phyloP scores from a whole-genome alignment of 2,329 filamentous ascomycete genomes.

The Exophiala aquamarina region DNA sequence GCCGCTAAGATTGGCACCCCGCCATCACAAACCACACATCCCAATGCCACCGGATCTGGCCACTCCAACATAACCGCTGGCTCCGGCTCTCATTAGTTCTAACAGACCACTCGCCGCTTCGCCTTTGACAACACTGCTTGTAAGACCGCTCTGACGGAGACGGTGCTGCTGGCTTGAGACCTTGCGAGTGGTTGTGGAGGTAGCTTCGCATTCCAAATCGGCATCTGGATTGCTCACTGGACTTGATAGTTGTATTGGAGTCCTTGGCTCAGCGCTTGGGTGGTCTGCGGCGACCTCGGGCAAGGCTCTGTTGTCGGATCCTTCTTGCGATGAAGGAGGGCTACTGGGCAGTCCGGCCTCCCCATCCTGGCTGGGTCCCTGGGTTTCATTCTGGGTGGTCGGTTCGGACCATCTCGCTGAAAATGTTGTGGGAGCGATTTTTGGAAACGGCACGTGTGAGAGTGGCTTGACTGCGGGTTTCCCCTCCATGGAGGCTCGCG shows the following conservation, averaged over 20 bases:
- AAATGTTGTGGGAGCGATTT: constrained; percentile 22
- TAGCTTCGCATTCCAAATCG: not conserved
- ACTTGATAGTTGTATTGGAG: constrained; percentile 21
- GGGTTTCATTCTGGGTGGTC: not conserved
- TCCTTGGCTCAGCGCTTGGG: constrained; percentile 8
- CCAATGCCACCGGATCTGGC: constrained; percentile 16
- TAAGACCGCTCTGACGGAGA: constrained; percentile 13
- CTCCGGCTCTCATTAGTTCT: constrained; percentile 22
- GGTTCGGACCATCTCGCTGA: constrained; percentile 19
- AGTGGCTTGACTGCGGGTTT: constrained; percentile 17
- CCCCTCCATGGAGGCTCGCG: constrained; percentile 16
- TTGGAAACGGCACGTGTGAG: constrained; percentile 18
- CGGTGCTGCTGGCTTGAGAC: not conserved
- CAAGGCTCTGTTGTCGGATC: not conserved
- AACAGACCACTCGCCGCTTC: constrained; percentile 28
- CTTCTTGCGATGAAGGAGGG: constrained; percentile 12
- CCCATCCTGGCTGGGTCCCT: not conserved
- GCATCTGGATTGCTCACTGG: constrained; percentile 1
- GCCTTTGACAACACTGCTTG: constrained; percentile 29
- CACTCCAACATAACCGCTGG: not conserved
- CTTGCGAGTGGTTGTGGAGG: not conserved
- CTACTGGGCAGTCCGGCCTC: constrained; percentile 15
- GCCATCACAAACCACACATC: constrained; percentile 16
- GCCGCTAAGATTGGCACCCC: constrained; percentile 28
- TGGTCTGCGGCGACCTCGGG: not conserved